Base-by-base conservation (phyloP, 2,329 filamentous ascomycete genomes). In the Beauveria varroae region DNA sequence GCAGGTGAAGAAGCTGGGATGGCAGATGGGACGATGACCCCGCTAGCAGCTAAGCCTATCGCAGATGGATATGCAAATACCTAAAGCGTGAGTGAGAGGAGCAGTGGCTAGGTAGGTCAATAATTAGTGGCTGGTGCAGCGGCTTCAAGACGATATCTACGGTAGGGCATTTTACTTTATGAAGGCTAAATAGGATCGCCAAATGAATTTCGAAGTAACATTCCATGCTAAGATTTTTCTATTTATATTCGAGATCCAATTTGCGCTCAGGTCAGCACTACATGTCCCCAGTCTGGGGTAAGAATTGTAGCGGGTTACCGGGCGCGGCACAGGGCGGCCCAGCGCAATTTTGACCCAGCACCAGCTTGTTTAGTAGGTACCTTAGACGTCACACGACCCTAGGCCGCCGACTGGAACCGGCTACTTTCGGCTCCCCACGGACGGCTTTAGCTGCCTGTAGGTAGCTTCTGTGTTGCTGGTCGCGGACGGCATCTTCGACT, bases 381-480 rank as follows among this genome's bases (percentile, higher is more conserved):
- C 24, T 26, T 26, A 30, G 34, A n/a, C 44, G 30, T 58, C 55
- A 57, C 55, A 57, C 43, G 44, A 57, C 54, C n/a, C n/a, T n/a
- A 24, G 37, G 12, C 7, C 7, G 24, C 26, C 24, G 22, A 30
- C 47, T 51, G 47, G 47, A 52, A 59, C 22, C 59, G 71, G 70
- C 66, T 73, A 73, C 65, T 67, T 65, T 66, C 71, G 71, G 71
- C 69, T 73, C 69, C 66, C 68, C 66, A 64, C 71, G 70, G 71
- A 65, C 68, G 60, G 62, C 54, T 51, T 60, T 44, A 28, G 61
- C 49, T 40, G 44, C 14, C 20, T 22, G 44, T 52, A 60, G 37
- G 44, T 52, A 60, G 37, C 65, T 20, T 26, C 40, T 57, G 26
- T 20, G 26, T 60, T 34, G 53, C 59, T 57, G n/a, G 22, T 61